Evolutionary conservation across 2,329 filamentous ascomycete genomes (phyloP).

Genomic region (Talaromyces pinophilus): DNA sequence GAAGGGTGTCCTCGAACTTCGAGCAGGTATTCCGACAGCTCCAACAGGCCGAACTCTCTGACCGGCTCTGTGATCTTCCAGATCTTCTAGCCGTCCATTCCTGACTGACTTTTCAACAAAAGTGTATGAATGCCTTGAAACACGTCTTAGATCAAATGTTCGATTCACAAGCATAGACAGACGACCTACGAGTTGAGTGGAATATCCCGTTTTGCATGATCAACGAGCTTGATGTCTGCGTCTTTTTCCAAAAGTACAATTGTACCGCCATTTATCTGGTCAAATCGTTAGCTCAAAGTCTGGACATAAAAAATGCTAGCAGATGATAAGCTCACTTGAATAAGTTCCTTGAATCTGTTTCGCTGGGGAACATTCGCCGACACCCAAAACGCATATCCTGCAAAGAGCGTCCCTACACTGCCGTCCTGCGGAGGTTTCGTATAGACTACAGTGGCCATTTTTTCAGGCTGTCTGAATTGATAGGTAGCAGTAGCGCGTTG

Average conservation of each 20-base stretch:
- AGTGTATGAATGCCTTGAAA: slow-evolving; percentile 54
- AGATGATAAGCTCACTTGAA: slow-evolving; percentile 40
- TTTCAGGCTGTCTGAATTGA: neutral
- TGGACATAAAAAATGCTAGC: neutral
- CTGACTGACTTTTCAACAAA: slow-evolving; percentile 59
- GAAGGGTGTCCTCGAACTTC: slow-evolving; percentile 38
- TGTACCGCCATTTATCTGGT: slow-evolving; percentile 55
- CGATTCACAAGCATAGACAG: neutral
- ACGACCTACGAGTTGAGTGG: slow-evolving; percentile 50
- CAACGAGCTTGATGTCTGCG: slow-evolving; percentile 61
- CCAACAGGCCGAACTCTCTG: slow-evolving; percentile 50
- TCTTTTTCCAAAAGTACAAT: slow-evolving; percentile 56
- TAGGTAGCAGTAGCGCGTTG: neutral
- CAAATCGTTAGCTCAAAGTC: slow-evolving; percentile 6
- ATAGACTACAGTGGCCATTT: slow-evolving; percentile 18
- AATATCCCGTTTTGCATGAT: slow-evolving; percentile 55
- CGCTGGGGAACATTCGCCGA: slow-evolving; percentile 57
- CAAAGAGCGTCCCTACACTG: slow-evolving; percentile 47
- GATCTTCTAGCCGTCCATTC: slow-evolving; percentile 51
- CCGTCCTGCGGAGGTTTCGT: slow-evolving; percentile 19
- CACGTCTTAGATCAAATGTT: neutral
- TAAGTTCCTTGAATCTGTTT: slow-evolving; percentile 49
- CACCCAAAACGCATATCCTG: slow-evolving; percentile 60
- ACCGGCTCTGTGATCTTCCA: slow-evolving; percentile 51
- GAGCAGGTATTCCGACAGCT: slow-evolving; percentile 40